phyloP scores from a whole-genome alignment of 768 basidiomycete species.

The Suillus subaureus region DNA sequence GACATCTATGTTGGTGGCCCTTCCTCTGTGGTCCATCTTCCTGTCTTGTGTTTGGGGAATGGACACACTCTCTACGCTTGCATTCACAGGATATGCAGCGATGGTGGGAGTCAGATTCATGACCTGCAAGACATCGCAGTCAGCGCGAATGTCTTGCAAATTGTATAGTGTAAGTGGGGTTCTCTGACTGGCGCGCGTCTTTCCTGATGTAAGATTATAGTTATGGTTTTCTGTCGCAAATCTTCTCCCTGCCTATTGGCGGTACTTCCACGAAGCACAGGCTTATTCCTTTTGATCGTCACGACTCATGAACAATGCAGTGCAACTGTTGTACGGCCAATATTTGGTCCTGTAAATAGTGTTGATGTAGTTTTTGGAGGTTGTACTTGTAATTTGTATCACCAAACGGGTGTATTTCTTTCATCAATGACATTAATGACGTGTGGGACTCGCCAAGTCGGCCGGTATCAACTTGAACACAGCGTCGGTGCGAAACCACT shows the following conservation, averaged over 20 bases:
- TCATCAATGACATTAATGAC: not conserved
- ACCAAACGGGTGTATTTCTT: not conserved
- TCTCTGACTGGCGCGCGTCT: not conserved
- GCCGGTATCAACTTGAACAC: not conserved
- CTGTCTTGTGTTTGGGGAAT: slow-evolving; percentile 25
- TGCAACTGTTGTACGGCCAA: not conserved
- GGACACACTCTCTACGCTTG: slow-evolving; percentile 12
- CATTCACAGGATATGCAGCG: slow-evolving; percentile 21
- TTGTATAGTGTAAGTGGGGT: slow-evolving; percentile 23
- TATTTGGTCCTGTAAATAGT: not conserved
- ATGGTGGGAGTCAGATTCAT: slow-evolving; percentile 23
- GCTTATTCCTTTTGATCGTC: not conserved
- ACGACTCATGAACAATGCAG: not conserved
- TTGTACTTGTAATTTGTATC: not conserved
- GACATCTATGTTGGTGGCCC: slow-evolving; percentile 18
- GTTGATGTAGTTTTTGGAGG: not conserved
- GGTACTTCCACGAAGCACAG: slow-evolving; percentile 5
- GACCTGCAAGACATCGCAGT: slow-evolving; percentile 18
- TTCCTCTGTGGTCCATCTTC: slow-evolving; percentile 29
- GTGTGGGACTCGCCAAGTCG: not conserved
- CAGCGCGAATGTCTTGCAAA: slow-evolving; percentile 25
- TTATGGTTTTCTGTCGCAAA: slow-evolving; percentile 12
- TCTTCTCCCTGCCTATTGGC: slow-evolving; percentile 16
- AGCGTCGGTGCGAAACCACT: not conserved
- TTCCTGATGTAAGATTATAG: not conserved